Conservation (phyloP, 352 stramenopile species). For the Globisporangium yorkense region DNA sequence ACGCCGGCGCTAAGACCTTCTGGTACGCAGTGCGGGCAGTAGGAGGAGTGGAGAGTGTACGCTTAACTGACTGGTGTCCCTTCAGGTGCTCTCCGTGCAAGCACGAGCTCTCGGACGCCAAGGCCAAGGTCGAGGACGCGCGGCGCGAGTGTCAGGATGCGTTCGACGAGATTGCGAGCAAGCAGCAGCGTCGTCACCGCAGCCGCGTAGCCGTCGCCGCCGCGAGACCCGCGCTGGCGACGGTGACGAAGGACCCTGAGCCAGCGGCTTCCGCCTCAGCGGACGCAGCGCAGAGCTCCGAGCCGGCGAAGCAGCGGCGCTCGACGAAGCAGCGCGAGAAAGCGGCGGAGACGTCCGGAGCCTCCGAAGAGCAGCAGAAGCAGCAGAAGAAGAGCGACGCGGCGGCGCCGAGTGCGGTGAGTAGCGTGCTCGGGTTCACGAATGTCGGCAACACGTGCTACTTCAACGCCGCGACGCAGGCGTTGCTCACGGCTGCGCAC, state of each 20-base stretch:
- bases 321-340: not conserved
- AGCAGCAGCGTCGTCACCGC: slow-evolving; percentile 36
- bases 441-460: slow-evolving; percentile 95
- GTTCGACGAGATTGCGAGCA: slow-evolving; percentile 43
- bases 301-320: not conserved
- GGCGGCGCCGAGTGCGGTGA: slow-evolving; percentile 2
- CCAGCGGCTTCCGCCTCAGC: not conserved
- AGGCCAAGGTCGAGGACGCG: slow-evolving; percentile 33
- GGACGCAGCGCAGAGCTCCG: not conserved
- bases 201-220: slow-evolving; percentile 1
- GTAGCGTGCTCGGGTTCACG: slow-evolving; percentile 55
- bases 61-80: not conserved
- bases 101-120: slow-evolving; percentile 30
- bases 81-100: slow-evolving; percentile 36
- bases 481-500: slow-evolving; percentile 87
- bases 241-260: not conserved
- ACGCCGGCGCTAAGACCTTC: slow-evolving; percentile 40
- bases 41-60: not conserved
- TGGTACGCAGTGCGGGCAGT: slow-evolving; percentile 23
- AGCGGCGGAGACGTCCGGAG: not conserved
- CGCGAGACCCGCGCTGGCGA: not conserved
- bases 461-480: slow-evolving; percentile 88
- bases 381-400: not conserved
- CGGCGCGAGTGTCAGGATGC: slow-evolving; percentile 28
- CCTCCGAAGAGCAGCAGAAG: not conserved